These are phyloP conservation scores for Aristolochia fimbriata DNA, from an alignment of 164 flowering plant species.

Conservation along the genomic window DNA sequence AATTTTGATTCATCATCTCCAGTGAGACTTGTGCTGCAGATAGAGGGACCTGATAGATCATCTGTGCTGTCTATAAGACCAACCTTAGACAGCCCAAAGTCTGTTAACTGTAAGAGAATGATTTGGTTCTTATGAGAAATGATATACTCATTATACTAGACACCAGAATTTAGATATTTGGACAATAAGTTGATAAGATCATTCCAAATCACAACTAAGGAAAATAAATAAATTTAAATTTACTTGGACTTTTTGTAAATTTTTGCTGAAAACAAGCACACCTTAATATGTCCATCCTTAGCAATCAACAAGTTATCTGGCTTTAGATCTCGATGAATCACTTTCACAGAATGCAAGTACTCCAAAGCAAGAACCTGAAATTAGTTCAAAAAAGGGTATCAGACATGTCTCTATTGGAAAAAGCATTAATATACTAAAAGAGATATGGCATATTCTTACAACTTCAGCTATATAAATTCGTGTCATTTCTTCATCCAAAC, in stretches of 20 bases:
- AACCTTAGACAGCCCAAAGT: slow-evolving; percentile 98
- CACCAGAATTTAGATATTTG: not conserved
- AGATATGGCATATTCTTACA: slow-evolving; percentile 34
- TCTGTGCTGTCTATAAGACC: slow-evolving; percentile 96
- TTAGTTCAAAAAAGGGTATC: not conserved
- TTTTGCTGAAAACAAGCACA: slow-evolving; percentile 20
- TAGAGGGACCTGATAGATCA: slow-evolving; percentile 74
- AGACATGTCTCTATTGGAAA: not conserved
- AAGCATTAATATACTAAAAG: not conserved
- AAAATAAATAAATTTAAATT: not conserved
- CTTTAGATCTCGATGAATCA: slow-evolving; percentile 93
- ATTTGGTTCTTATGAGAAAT: slow-evolving; percentile 34
- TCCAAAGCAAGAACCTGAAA: slow-evolving; percentile 97
- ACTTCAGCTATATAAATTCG: slow-evolving; percentile 94
- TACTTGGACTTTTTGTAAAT: not conserved
- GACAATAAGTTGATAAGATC: not conserved
- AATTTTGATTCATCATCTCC: slow-evolving; percentile 43
- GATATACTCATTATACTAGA: not conserved
- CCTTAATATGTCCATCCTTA: slow-evolving; percentile 98
- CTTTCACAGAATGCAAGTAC: slow-evolving; percentile 86
- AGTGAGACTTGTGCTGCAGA: slow-evolving; percentile 27
- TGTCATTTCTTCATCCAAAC: slow-evolving; percentile 92
- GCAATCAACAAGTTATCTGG: slow-evolving; percentile 96
- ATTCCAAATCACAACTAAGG: not conserved
- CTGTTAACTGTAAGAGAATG: slow-evolving; percentile 87